Evolutionary conservation across 208 protist species (phyloP), one percentile per base, ranked within the genome.

Genomic region (Trypanosoma lewisi): DNA sequence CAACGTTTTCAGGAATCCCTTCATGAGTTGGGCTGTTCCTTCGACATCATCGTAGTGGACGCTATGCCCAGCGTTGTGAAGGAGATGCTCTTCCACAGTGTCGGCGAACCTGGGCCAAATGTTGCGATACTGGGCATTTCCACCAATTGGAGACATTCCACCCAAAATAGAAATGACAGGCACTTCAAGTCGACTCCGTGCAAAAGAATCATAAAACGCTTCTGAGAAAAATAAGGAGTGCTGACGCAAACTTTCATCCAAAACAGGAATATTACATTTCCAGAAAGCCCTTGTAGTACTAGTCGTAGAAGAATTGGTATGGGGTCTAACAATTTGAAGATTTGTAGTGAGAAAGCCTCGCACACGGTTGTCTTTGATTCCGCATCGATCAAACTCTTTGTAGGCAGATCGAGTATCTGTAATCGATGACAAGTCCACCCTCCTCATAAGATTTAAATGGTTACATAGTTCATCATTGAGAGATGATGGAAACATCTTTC

Each of bases 111-210:
- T 70, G 37, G 51, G 45, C 75, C 80, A 90, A 41, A 72, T 11
- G 3, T 69, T 51, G 1, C 51, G 54, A 28, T 73, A 75, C 19
- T 21, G 11, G 2, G 3, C 4, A 21, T 73, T 34, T 1, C 63
- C 67, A 0, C 83, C 83, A 14, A 90, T 73, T 9, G 77, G 77
- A 42, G 77, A 87, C 16, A 48, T 52, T 2, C 60, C 77, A 28
- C 80, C 80, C 17, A 90, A 80, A 16, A 90, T 33, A 8, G 75
- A 87, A 11, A 85, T 65, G 51, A 87, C 70, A 31, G 75, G 78
- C 16, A 75, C 65, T 1, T 42, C 45, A 37, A 70, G 49, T 39
- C 30, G 19, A 9, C 42, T 12, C 23, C 34, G 27, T 17, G 47
- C 2, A 39, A 8, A 36, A 36, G 11, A 2, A 19, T 61, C 11